phyloP scores from a whole-genome alignment of 176 grass and related monocot genomes.

The Pharus latifolius region DNA sequence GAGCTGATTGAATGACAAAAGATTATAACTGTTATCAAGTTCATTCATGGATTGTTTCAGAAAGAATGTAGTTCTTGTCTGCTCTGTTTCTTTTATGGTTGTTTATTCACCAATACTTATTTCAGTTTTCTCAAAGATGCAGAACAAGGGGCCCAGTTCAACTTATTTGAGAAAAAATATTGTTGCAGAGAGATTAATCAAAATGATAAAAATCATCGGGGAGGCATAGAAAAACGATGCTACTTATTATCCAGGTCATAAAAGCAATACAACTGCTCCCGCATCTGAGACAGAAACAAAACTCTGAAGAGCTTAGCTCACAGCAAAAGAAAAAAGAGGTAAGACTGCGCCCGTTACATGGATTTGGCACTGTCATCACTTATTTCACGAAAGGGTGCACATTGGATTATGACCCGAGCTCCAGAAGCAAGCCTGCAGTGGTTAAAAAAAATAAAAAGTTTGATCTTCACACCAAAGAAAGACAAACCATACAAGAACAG shows the following conservation, averaged over 20 bases:
- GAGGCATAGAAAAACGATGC: not conserved
- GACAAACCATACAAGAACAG: not conserved
- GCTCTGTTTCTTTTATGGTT: no score
- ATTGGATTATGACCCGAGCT: constrained; percentile 73
- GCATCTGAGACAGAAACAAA: not conserved
- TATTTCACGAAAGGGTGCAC: constrained; percentile 16
- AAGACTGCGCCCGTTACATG: not conserved
- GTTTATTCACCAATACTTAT: no score
- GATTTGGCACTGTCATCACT: constrained; percentile 24
- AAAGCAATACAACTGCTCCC: not conserved
- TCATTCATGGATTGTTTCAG: no score
- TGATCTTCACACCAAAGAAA: not conserved
- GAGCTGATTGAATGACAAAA: no score
- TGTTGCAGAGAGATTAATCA: not conserved
- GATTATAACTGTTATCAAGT: no score
- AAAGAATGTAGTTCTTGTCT: no score
- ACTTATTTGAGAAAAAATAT: not conserved
- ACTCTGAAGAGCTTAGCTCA: not conserved
- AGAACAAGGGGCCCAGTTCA: no score
- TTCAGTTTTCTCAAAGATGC: no score
- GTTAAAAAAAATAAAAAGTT: constrained; percentile 20
- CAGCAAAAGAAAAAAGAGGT: not conserved
- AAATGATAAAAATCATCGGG: no score
- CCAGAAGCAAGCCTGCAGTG: constrained; percentile 64
- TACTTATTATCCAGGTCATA: not conserved